phyloP scores from a whole-genome alignment of 2,329 filamentous ascomycete species.

The Curvularia lunata region DNA sequence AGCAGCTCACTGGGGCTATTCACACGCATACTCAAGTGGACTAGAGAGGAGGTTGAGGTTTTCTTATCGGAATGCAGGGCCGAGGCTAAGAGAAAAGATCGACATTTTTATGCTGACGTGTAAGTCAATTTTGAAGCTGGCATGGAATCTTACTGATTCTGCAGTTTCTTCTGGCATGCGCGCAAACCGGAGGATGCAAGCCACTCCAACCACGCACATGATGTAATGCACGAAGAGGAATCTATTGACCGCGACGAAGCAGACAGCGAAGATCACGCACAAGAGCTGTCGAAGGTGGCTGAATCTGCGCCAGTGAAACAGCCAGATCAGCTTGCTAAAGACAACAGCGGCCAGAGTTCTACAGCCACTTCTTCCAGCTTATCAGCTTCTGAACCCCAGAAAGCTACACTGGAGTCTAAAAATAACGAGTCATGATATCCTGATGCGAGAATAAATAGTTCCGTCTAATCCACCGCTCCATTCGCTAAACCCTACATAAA shows the following conservation, averaged over 20 bases:
- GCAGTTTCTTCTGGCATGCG: constrained; percentile 36
- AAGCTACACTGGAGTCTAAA: neutral
- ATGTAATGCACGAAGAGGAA: constrained; percentile 31
- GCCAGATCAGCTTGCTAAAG: neutral
- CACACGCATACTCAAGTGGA: constrained; percentile 38
- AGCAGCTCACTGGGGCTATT: constrained; percentile 37
- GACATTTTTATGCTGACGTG: constrained; percentile 38
- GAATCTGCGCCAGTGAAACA: neutral
- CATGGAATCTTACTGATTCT: constrained; percentile 3
- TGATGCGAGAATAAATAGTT: neutral
- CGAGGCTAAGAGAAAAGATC: constrained; percentile 34
- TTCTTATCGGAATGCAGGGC: constrained; percentile 37
- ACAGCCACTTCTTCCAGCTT: neutral
- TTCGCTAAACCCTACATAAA: neutral
- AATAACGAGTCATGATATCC: neutral
- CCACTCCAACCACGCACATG: constrained; percentile 2
- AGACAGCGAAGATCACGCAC: constrained; percentile 1
- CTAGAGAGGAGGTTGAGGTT: constrained; percentile 36
- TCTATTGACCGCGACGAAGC: constrained; percentile 33
- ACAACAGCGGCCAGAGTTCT: neutral
- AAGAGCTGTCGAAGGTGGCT: neutral
- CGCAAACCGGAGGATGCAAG: constrained; percentile 24
- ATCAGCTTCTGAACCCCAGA: neutral
- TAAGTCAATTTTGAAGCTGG: constrained; percentile 13
- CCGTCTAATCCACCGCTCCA: neutral